Evolutionary conservation across 768 basidiomycete genomes (phyloP).

Genomic region (Suillus lakei): DNA sequence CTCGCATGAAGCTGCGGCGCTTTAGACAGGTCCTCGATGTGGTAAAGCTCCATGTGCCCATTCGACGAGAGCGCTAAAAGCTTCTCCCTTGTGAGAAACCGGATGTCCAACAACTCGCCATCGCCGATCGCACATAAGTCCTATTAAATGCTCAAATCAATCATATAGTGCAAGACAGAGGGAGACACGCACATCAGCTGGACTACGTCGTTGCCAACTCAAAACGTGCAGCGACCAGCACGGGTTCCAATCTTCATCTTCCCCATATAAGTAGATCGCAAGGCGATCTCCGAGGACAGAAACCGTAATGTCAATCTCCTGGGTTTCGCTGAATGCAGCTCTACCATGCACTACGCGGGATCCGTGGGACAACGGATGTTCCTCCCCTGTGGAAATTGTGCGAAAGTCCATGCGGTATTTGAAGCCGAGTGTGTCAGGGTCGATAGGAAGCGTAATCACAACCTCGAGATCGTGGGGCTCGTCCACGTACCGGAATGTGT

Average conservation of each 20-base stretch:
- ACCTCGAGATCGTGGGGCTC: background rate
- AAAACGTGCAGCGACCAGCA: background rate
- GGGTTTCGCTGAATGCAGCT: background rate
- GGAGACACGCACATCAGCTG: background rate
- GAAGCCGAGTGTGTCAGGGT: background rate
- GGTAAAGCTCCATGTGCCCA: background rate
- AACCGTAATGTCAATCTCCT: background rate
- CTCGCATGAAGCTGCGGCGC: background rate
- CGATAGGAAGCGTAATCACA: background rate
- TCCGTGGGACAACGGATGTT: background rate
- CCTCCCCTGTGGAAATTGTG: background rate
- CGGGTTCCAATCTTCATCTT: background rate
- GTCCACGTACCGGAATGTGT: background rate
- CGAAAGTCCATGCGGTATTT: background rate
- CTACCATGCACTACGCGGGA: background rate
- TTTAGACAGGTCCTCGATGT: background rate
- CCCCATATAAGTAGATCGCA: background rate
- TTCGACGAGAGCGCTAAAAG: background rate
- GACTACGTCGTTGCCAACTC: background rate
- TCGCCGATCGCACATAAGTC: background rate
- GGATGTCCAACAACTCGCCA: background rate
- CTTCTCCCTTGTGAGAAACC: background rate
- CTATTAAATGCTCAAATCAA: background rate
- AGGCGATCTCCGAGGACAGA: background rate
- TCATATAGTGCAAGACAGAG: background rate